Percentiles rank a stretch among this genome's conserved stretches.
Conservation (phyloP, 768 basidiomycete species). For the Kwoniella dendrophila region DNA sequence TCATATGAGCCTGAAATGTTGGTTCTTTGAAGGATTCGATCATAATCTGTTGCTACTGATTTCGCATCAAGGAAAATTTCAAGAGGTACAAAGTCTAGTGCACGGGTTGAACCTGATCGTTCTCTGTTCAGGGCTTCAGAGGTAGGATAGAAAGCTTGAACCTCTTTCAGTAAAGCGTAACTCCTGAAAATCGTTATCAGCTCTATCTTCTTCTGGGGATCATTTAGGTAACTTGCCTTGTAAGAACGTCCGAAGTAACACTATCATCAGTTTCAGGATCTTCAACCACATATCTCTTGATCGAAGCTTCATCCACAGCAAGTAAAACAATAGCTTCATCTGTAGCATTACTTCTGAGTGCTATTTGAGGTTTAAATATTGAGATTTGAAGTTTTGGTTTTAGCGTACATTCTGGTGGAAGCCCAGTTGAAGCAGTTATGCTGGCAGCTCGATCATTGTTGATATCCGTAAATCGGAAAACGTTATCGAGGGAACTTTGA, state of each 20-base stretch:
- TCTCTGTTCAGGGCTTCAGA: slow-evolving; percentile 24
- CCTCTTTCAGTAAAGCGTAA: slow-evolving; percentile 72
- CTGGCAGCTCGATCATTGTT: slow-evolving; percentile 11
- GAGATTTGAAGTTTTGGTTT: slow-evolving; percentile 70
- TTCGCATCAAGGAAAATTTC: slow-evolving; percentile 85
- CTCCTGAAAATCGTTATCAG: slow-evolving; percentile 62
- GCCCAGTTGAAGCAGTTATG: slow-evolving; percentile 25
- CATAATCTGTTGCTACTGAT: slow-evolving; percentile 78
- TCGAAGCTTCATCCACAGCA: slow-evolving; percentile 75
- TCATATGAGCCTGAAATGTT: slow-evolving; percentile 84
- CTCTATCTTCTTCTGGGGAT: background rate
- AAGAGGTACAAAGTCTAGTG: slow-evolving; percentile 67
- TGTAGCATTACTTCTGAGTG: slow-evolving; percentile 67
- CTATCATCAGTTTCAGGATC: slow-evolving; percentile 81
- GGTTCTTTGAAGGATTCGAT: slow-evolving; percentile 86
- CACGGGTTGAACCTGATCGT: slow-evolving; percentile 17
- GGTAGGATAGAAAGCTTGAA: slow-evolving; percentile 82
- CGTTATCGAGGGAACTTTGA: slow-evolving; percentile 4
- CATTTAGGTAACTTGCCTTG: slow-evolving; percentile 62
- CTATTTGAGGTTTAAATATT: slow-evolving; percentile 88
- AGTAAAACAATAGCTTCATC: slow-evolving; percentile 68
- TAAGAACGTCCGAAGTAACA: slow-evolving; percentile 81
- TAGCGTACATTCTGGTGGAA: slow-evolving; percentile 50
- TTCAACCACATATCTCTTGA: slow-evolving; percentile 77
- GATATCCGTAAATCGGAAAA: slow-evolving; percentile 24